Evolutionary conservation across 78 protist species (phyloP).

Genomic region (Dictyostelium citrinum): DNA sequence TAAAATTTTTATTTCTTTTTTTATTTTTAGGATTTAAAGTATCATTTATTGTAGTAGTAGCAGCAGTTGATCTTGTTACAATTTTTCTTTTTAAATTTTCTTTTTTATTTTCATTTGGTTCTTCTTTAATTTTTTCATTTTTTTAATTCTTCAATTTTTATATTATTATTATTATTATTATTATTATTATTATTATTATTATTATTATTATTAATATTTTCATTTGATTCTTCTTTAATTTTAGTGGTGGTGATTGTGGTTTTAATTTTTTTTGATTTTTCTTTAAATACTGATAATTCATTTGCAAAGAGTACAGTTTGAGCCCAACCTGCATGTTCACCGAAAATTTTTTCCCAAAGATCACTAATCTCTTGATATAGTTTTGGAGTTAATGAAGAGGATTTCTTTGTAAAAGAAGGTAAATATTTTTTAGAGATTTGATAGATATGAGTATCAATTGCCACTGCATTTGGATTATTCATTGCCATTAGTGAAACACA

Average conservation of each 20-base stretch:
- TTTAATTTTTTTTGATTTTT: not conserved
- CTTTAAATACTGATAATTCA: conserved; percentile 50
- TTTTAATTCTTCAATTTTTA: not conserved
- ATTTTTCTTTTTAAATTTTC: not conserved
- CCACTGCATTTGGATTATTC: conserved; percentile 75
- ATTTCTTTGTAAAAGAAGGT: conserved; percentile 22
- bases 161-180: too few relatives aligned
- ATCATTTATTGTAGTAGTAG: not conserved
- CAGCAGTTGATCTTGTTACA: not conserved
- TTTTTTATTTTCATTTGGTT: not conserved
- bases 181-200: too few relatives aligned
- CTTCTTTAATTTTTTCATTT: not conserved
- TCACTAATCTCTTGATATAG: conserved; percentile 29
- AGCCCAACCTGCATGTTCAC: conserved; percentile 74
- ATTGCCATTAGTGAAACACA: conserved; percentile 90
- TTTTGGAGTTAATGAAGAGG: conserved; percentile 40
- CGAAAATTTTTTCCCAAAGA: conserved; percentile 42
- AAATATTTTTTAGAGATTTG: conserved; percentile 69
- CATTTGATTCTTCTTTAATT: not conserved
- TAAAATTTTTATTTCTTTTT: not conserved
- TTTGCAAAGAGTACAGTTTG: conserved; percentile 75
- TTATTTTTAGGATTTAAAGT: not conserved
- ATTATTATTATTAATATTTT: not conserved
- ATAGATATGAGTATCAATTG: conserved; percentile 91
- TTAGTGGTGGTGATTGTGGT: too few relatives aligned